Evolutionary conservation across 1,139 yeast genomes (phyloP).

Genomic region (Pichia sp.): DNA sequence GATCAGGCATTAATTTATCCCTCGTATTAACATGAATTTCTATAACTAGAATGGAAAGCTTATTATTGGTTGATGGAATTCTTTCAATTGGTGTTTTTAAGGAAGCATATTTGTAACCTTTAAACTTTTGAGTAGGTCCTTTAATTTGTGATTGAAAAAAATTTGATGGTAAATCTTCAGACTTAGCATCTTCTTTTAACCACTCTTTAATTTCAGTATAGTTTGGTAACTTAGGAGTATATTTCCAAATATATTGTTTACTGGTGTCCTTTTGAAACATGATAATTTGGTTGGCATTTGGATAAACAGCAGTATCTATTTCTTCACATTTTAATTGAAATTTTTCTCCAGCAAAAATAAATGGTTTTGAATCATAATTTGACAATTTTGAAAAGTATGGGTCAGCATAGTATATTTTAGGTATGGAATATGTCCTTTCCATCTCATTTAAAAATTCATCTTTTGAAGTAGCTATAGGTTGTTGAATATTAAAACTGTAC

Average conservation of each 20-base stretch:
- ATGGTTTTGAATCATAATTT: constrained; percentile 51
- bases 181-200: constrained; percentile 13
- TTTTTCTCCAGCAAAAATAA: constrained; percentile 61
- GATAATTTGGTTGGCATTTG: background rate
- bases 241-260: constrained; percentile 32
- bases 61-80: constrained; percentile 27
- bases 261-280: background rate
- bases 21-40: constrained; percentile 64
- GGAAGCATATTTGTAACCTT: constrained; percentile 31
- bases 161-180: constrained; percentile 9
- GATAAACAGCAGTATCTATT: constrained; percentile 15
- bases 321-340: constrained; percentile 36
- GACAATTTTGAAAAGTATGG: constrained; percentile 54
- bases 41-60: constrained; percentile 50
- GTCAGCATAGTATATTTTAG: constrained; percentile 49
- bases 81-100: constrained; percentile 36
- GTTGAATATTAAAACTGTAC: constrained; percentile 9
- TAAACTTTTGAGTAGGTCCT: constrained; percentile 36
- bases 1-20: constrained; percentile 54
- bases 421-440: constrained; percentile 34
- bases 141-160: constrained; percentile 46
- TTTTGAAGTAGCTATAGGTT: constrained; percentile 18
- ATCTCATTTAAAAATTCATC: constrained; percentile 20
- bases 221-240: constrained; percentile 37
- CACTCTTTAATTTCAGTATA: constrained; percentile 31